A percentile compares a stretch with the other conserved stretches of the same genome.
Evolutionary conservation across 768 basidiomycete genomes (phyloP).

Genomic region (Leccinum imitatum): DNA sequence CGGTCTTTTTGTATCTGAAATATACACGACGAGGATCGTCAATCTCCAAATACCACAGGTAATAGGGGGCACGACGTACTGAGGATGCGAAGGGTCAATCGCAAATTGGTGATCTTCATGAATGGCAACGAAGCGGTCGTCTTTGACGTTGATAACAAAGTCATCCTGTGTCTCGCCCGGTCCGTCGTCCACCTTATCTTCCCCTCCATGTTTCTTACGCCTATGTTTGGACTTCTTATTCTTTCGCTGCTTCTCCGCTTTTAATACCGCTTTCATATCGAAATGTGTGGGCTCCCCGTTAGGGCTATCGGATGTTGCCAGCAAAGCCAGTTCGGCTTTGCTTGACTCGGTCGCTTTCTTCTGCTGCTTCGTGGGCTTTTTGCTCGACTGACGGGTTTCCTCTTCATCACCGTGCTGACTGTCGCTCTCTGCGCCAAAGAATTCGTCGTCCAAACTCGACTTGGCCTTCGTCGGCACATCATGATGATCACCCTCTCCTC

Average conservation of each 20-base stretch:
- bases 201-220: slow-evolving; percentile 14
- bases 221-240: slow-evolving; percentile 43
- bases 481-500: slow-evolving; percentile 23
- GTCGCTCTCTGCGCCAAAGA: slow-evolving; percentile 57
- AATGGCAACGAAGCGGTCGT: slow-evolving; percentile 83
- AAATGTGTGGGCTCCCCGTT: slow-evolving; percentile 72
- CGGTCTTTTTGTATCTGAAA: slow-evolving; percentile 86
- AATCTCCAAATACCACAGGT: background rate
- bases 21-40: background rate
- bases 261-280: slow-evolving; percentile 84
- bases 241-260: slow-evolving; percentile 70
- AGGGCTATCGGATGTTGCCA: slow-evolving; percentile 56
- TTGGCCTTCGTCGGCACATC: slow-evolving; percentile 16
- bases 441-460: slow-evolving; percentile 57
- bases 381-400: slow-evolving; percentile 19
- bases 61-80: slow-evolving; percentile 50
- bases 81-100: slow-evolving; percentile 94
- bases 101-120: slow-evolving; percentile 92
- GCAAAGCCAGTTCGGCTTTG: slow-evolving; percentile 62
- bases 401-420: slow-evolving; percentile 30
- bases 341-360: slow-evolving; percentile 20
- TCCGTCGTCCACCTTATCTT: slow-evolving; percentile 42
- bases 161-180: slow-evolving; percentile 72
- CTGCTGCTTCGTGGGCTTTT: slow-evolving; percentile 22
- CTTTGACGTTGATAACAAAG: slow-evolving; percentile 81